A percentile compares a stretch with the other conserved stretches of the same genome.
phyloP scores from a whole-genome alignment of 1,284 basidiomycete genomes.

The Cutaneotrichosporon sp. region DNA sequence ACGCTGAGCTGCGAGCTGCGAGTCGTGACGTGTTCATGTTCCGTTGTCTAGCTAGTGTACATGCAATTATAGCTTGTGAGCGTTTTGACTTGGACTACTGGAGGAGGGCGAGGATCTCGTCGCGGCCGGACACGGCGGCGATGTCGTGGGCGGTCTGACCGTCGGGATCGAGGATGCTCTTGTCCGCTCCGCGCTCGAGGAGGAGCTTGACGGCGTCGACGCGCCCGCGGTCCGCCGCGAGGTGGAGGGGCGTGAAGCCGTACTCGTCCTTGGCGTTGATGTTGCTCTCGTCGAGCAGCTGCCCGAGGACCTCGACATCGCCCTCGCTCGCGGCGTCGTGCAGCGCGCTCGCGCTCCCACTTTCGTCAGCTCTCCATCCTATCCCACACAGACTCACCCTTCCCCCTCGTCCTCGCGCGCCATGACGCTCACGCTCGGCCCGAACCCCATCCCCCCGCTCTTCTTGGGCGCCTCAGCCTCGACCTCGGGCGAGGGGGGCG shows the following conservation, averaged over 20 bases:
- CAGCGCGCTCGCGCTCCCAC: slow-evolving; percentile 39
- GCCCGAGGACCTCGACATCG: slow-evolving; percentile 57
- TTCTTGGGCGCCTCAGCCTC: slow-evolving; percentile 20
- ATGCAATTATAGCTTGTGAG: neutral
- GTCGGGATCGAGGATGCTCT: slow-evolving; percentile 59
- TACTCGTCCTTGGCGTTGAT: slow-evolving; percentile 63
- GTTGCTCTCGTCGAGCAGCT: slow-evolving; percentile 56
- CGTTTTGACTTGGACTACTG: neutral
- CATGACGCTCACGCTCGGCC: slow-evolving; percentile 66
- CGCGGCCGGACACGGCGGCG: slow-evolving; percentile 33
- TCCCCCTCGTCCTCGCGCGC: slow-evolving; percentile 35
- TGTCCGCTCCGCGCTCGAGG: slow-evolving; percentile 67
- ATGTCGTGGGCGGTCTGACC: slow-evolving; percentile 41
- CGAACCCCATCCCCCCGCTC: slow-evolving; percentile 41
- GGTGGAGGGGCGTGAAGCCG: slow-evolving; percentile 80
- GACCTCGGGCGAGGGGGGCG: slow-evolving; percentile 13
- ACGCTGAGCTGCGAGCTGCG: neutral
- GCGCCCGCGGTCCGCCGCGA: slow-evolving; percentile 79
- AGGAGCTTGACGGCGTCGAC: slow-evolving; percentile 62
- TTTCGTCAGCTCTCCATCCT: neutral
- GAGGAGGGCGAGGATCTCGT: slow-evolving; percentile 34
- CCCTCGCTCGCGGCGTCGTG: slow-evolving; percentile 68
- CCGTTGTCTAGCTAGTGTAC: neutral
- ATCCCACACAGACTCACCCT: slow-evolving; percentile 19
- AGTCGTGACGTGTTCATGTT: neutral